Evolutionary conservation across 106 monocot species (phyloP).

Genomic region (Triglochin maritima): DNA sequence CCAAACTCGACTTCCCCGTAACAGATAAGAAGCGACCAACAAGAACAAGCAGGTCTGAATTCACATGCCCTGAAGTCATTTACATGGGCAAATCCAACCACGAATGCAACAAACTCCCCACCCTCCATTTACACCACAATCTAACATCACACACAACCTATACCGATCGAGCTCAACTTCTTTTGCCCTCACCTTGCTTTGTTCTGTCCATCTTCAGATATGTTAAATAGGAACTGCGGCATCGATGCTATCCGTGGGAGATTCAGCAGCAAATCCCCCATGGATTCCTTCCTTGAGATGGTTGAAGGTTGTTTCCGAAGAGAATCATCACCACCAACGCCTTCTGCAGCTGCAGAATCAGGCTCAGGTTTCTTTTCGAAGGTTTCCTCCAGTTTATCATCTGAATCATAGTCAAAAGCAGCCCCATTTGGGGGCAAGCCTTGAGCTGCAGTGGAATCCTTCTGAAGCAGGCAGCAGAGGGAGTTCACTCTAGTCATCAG

Average conservation of each 20-base stretch:
- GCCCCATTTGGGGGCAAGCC: neutral
- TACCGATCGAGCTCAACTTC: too few relatives aligned
- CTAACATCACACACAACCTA: too few relatives aligned
- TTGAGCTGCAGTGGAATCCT: conserved; percentile 22
- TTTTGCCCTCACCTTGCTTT: conserved; percentile 6
- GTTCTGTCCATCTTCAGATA: conserved; percentile 14
- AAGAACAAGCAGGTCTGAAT: too few relatives aligned
- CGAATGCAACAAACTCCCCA: too few relatives aligned
- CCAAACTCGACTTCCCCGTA: too few relatives aligned
- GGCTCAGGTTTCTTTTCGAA: conserved; percentile 2
- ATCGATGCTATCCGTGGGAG: conserved; percentile 25
- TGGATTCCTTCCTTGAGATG: conserved; percentile 20
- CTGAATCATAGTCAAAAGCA: neutral
- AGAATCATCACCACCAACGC: neutral
- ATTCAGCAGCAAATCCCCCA: conserved; percentile 17
- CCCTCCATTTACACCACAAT: too few relatives aligned
- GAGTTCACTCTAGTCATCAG: conserved; percentile 77
- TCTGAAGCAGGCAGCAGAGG: conserved; percentile 64
- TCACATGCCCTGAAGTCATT: too few relatives aligned
- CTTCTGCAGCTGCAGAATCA: neutral
- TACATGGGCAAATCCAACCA: too few relatives aligned
- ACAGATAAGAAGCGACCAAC: too few relatives aligned
- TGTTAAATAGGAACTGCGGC: conserved; percentile 18
- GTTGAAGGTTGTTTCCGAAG: conserved; percentile 3
- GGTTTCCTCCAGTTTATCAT: neutral